phyloP scores from a whole-genome alignment of 257 asterid species.

The Dorcoceras hygrometricum region DNA sequence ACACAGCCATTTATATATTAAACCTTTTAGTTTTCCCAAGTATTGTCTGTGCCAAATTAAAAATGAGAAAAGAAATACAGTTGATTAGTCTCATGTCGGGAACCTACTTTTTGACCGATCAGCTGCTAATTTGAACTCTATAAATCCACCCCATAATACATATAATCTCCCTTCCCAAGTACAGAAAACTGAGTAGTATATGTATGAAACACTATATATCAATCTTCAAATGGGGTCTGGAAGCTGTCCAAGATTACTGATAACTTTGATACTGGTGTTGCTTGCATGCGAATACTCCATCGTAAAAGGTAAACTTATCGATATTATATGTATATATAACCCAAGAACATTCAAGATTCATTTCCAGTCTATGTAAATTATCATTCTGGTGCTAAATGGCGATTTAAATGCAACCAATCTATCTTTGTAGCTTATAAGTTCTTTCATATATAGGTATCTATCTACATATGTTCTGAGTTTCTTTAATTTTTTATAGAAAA shows the following conservation, averaged over 20 bases:
- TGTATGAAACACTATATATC: conserved; percentile 14
- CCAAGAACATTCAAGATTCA: conserved; percentile 32
- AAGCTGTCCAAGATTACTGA: conserved; percentile 32
- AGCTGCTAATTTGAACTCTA: conserved; percentile 39
- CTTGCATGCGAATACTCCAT: conserved; percentile 35
- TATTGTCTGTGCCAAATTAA: conserved; percentile 37
- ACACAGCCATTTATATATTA: conserved; percentile 30
- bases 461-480: no score
- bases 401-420: no score
- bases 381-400: no score
- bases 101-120: conserved; percentile 64
- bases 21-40: conserved; percentile 54
- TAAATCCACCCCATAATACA: conserved; percentile 41
- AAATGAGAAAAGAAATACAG: conserved; percentile 26
- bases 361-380: no score
- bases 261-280: conserved; percentile 35
- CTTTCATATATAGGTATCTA: no score
- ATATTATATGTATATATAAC: no score
- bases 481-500: no score
- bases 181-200: not conserved
- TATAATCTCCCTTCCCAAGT: conserved; percentile 29
- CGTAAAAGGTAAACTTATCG: conserved; percentile 29
- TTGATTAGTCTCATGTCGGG: conserved; percentile 36
- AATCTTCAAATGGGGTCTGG: conserved; percentile 43
- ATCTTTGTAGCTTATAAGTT: no score